phyloP scores from a whole-genome alignment of 108 stramenopile genomes.

The Fistulifera solaris region DNA sequence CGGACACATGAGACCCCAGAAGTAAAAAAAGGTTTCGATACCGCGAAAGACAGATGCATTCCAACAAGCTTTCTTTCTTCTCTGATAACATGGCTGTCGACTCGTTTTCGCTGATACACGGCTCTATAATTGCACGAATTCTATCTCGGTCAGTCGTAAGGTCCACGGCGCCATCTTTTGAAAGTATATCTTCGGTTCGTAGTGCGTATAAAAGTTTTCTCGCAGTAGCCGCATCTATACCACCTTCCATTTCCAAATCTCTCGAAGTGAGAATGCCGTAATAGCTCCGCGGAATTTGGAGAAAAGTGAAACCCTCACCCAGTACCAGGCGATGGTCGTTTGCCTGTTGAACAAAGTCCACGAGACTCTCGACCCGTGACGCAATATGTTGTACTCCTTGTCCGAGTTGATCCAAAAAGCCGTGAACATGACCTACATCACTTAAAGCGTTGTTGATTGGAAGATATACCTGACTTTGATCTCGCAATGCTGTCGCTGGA shows the following conservation, averaged over 20 bases:
- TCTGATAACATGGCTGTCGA: no score
- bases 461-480: constrained; percentile 83
- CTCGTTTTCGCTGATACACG: constrained; percentile 18
- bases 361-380: constrained; percentile 66
- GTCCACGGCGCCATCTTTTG: constrained; percentile 51
- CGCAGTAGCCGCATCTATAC: constrained; percentile 9
- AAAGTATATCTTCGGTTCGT: constrained; percentile 21
- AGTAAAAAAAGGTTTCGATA: constrained; percentile 71
- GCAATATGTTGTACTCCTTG: constrained; percentile 88
- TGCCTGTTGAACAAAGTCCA: constrained; percentile 66
- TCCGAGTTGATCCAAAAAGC: constrained; percentile 75
- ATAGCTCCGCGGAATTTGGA: constrained; percentile 76
- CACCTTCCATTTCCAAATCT: no score
- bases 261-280: constrained; percentile 58
- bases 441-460: constrained; percentile 87
- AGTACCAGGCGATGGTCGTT: constrained; percentile 64
- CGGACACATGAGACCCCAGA: constrained; percentile 59
- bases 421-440: constrained; percentile 84
- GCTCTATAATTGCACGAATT: constrained; percentile 21
- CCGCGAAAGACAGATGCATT: constrained; percentile 47
- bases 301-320: constrained; percentile 80
- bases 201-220: constrained; percentile 30
- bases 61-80: no score
- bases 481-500: constrained; percentile 34
- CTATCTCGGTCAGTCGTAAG: constrained; percentile 27